Percentiles rank a stretch among this genome's conserved stretches.
Evolutionary conservation across 768 basidiomycete species (phyloP).

Genomic region (Russula dissimulans): DNA sequence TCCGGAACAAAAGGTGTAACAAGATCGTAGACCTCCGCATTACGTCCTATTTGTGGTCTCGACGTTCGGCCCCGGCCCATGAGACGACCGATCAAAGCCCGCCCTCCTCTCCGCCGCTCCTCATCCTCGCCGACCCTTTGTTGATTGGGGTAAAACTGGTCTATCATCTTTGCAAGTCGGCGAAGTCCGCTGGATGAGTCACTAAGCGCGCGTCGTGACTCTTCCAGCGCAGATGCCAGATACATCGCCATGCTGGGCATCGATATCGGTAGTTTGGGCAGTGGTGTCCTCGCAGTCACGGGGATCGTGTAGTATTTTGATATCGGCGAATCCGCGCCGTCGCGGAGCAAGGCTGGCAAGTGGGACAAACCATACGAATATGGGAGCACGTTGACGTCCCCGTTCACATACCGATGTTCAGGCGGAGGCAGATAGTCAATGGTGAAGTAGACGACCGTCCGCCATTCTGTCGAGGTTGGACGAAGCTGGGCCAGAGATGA

Average conservation of each 20-base stretch:
- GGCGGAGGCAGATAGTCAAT: constrained; percentile 58
- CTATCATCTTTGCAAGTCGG: constrained; percentile 62
- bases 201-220: constrained; percentile 49
- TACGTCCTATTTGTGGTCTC: constrained; percentile 44
- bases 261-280: constrained; percentile 61
- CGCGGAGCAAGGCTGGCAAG: constrained; percentile 52
- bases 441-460: constrained; percentile 67
- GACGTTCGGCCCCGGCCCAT: constrained; percentile 42
- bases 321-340: constrained; percentile 50
- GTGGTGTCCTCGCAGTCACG: constrained; percentile 45
- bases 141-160: constrained; percentile 53
- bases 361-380: constrained; percentile 60
- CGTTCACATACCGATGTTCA: constrained; percentile 38
- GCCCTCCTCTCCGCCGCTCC: constrained; percentile 44
- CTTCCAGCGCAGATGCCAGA: constrained; percentile 59
- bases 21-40: constrained; percentile 73
- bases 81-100: constrained; percentile 30
- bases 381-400: constrained; percentile 58
- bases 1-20: constrained; percentile 77
- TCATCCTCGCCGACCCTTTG: constrained; percentile 31
- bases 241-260: constrained; percentile 73
- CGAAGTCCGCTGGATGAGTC: constrained; percentile 55
- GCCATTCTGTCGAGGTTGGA: constrained; percentile 53
- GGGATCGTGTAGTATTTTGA: constrained; percentile 70
- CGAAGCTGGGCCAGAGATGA: constrained; percentile 40